Evolutionary conservation across 768 basidiomycete genomes (phyloP).

Genomic region (Suillus decipiens): DNA sequence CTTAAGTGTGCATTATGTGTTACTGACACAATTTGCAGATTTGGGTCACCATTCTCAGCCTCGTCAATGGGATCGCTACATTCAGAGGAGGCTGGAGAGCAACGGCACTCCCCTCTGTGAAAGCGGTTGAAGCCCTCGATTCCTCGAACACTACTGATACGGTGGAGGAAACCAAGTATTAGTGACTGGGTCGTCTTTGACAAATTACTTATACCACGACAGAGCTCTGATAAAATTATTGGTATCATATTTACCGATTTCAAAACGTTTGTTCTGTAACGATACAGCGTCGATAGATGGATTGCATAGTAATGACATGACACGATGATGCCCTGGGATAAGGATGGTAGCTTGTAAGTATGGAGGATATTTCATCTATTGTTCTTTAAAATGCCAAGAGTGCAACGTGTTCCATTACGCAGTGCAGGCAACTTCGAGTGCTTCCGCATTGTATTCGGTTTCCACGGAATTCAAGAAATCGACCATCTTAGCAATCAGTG

Average conservation of each 20-base stretch:
- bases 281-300: not conserved
- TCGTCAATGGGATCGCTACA: conserved; percentile 55
- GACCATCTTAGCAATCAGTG: conserved; percentile 48
- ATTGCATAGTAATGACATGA: not conserved
- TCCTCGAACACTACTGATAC: not conserved
- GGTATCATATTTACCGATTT: not conserved
- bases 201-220: not conserved
- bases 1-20: not conserved
- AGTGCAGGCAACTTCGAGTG: not conserved
- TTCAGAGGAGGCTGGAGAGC: conserved; percentile 76
- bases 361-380: not conserved
- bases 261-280: not conserved
- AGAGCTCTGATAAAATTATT: not conserved
- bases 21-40: conserved; percentile 29
- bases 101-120: conserved; percentile 41
- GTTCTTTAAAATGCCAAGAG: not conserved
- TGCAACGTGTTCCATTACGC: not conserved
- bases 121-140: not conserved
- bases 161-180: not conserved
- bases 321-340: not conserved
- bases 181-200: not conserved
- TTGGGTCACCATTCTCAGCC: conserved; percentile 42
- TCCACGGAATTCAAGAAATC: conserved; percentile 61
- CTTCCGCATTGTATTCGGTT: conserved; percentile 45
- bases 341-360: not conserved